Conservation (phyloP, 2,329 filamentous ascomycete genomes). For the Aureobasidium mangrovei region DNA sequence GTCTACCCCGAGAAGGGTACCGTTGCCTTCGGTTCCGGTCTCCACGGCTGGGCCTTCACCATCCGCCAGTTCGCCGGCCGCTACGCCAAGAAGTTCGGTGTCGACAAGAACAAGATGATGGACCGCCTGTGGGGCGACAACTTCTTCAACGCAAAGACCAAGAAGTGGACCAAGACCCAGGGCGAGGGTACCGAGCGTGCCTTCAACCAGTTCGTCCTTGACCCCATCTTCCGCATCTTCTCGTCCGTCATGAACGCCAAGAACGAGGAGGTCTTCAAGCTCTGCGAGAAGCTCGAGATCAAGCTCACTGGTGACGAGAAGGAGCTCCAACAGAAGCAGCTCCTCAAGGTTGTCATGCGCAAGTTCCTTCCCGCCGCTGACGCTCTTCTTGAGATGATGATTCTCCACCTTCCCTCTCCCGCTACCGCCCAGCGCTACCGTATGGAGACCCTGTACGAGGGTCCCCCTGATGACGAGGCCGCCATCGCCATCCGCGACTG, state of each 20-base stretch:
- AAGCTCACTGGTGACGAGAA: slow-evolving; percentile 82
- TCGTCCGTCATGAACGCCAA: slow-evolving; percentile 95
- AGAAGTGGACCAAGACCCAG: slow-evolving; percentile 96
- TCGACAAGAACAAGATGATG: slow-evolving; percentile 99
- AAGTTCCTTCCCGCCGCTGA: slow-evolving; percentile 98
- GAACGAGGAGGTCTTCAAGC: slow-evolving; percentile 76
- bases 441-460: slow-evolving; percentile 97
- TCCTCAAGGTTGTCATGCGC: slow-evolving; percentile 96
- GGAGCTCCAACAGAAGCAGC: slow-evolving; percentile 91
- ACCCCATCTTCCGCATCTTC: slow-evolving; percentile 99
- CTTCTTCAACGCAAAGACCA: slow-evolving; percentile 99
- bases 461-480: slow-evolving; percentile 82
- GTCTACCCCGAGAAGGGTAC: slow-evolving; percentile 97
- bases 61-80: slow-evolving; percentile 91
- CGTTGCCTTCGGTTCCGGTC: slow-evolving; percentile 97
- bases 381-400: slow-evolving; percentile 99
- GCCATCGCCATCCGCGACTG: slow-evolving; percentile 98
- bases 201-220: slow-evolving; percentile 99
- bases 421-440: slow-evolving; percentile 95
- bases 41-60: slow-evolving; percentile 99
- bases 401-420: slow-evolving; percentile 95
- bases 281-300: slow-evolving; percentile 89
- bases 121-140: slow-evolving; percentile 99
- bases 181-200: slow-evolving; percentile 88
- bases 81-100: slow-evolving; percentile 99